Percentiles rank a stretch among this genome's conserved stretches.
phyloP scores from a whole-genome alignment of 352 stramenopile genomes.

The Phytophthora pistaciae region DNA sequence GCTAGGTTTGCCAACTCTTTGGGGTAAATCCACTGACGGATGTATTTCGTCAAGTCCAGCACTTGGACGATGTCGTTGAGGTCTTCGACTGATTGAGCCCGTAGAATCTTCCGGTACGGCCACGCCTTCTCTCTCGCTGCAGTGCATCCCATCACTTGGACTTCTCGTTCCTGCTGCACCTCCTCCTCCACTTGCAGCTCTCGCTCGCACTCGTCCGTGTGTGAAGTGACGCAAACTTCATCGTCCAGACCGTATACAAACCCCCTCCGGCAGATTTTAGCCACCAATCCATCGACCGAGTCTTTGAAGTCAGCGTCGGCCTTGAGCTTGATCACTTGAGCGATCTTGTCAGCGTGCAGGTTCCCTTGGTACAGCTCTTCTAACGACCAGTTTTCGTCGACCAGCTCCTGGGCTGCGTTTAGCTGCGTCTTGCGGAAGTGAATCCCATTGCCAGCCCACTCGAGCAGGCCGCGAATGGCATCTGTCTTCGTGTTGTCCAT shows the following conservation, averaged over 20 bases:
- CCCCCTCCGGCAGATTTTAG: constrained; percentile 25
- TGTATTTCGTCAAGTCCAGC: constrained; percentile 1
- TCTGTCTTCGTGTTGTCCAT: constrained; percentile 87
- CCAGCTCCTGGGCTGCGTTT: constrained; percentile 31
- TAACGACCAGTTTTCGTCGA: constrained; percentile 62
- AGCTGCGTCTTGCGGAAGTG: constrained; percentile 60
- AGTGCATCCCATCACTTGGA: constrained; percentile 4
- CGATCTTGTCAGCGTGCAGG: constrained; percentile 38
- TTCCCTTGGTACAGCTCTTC: constrained; percentile 45
- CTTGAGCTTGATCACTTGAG: constrained; percentile 43
- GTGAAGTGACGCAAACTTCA: constrained; percentile 46
- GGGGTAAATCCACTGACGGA: constrained; percentile 15
- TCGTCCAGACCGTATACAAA: constrained; percentile 45
- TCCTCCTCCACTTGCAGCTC: constrained; percentile 69
- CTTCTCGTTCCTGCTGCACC: constrained; percentile 43
- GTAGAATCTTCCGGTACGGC: constrained; percentile 25
- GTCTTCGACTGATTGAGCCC: constrained; percentile 18
- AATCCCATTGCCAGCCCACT: constrained; percentile 85
- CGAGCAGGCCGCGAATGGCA: constrained; percentile 65
- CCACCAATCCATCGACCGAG: constrained; percentile 5
- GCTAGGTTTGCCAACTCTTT: constrained; percentile 27
- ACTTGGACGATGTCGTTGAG: constrained; percentile 13
- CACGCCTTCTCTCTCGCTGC: constrained; percentile 29
- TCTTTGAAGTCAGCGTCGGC: constrained; percentile 4
- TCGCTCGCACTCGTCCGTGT: constrained; percentile 63